These are phyloP conservation scores for Hylodesmum podocarpum DNA, from an alignment of 306 rosid genomes.

Conservation along the genomic window DNA sequence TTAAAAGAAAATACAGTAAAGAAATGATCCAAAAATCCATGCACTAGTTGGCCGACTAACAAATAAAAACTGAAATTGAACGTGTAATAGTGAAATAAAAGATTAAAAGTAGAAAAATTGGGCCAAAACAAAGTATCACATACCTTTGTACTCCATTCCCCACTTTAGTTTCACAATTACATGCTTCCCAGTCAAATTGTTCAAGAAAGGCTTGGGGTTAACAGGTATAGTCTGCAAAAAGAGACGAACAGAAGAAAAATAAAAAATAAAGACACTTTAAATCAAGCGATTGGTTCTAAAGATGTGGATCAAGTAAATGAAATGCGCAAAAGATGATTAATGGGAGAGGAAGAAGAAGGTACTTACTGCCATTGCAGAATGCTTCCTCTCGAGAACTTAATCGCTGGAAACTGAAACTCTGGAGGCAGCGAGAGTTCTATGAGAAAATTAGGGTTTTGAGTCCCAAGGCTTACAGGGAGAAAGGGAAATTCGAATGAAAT, in stretches of 20 bases:
- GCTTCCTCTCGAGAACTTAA: not conserved
- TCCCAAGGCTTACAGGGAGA: too few relatives aligned
- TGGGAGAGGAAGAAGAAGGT: not conserved
- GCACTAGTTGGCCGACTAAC: not conserved
- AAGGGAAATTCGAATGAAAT: not conserved
- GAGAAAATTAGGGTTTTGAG: constrained; percentile 23
- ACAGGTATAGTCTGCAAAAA: constrained; percentile 55
- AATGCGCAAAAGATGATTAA: not conserved
- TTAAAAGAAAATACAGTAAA: not conserved
- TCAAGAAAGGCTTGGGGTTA: constrained; percentile 59
- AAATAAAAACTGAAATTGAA: not conserved
- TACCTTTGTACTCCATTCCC: constrained; percentile 67
- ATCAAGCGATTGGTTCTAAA: not conserved
- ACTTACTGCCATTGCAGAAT: constrained; percentile 39
- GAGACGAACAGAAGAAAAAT: not conserved
- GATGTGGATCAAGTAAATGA: not conserved
- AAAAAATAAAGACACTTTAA: not conserved
- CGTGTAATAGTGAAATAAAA: not conserved
- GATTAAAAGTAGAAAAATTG: not conserved
- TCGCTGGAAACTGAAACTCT: not conserved
- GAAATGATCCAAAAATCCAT: not conserved
- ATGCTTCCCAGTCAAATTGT: constrained; percentile 60
- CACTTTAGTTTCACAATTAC: constrained; percentile 56
- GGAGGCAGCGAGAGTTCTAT: not conserved
- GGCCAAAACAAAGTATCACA: not conserved